phyloP scores from a whole-genome alignment of 257 asterid genomes.

The Nicotiana obtusifolia region DNA sequence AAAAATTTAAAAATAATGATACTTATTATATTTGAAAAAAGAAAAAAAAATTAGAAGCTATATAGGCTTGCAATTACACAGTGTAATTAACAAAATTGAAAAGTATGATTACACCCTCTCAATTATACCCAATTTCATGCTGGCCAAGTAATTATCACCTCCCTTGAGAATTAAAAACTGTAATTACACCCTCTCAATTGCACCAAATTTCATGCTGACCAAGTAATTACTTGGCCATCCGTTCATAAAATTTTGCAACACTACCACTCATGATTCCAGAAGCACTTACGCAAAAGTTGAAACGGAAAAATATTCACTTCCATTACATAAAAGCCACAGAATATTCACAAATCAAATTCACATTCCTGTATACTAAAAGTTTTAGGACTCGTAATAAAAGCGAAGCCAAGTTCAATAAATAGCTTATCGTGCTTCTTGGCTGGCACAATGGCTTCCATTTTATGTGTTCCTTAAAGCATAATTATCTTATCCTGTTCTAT shows the following conservation, averaged over 20 bases:
- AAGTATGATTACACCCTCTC: too few species aligned
- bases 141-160: too few species aligned
- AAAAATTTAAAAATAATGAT: too few species aligned
- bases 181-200: too few species aligned
- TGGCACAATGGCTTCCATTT: neutral
- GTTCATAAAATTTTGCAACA: neutral
- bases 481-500: neutral
- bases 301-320: neutral
- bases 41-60: too few species aligned
- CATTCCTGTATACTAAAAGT: neutral
- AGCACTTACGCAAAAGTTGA: neutral
- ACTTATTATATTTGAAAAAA: too few species aligned
- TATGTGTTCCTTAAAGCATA: neutral
- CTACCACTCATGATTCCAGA: neutral
- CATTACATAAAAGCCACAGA: neutral
- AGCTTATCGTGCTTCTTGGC: neutral
- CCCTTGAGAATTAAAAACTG: too few species aligned
- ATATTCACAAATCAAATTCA: neutral
- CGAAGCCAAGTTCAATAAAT: neutral
- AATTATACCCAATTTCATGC: too few species aligned
- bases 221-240: too few species aligned
- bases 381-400: neutral
- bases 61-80: too few species aligned
- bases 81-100: too few species aligned
- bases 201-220: too few species aligned